Base-by-base conservation (phyloP, 495 filamentous ascomycete genomes). In the Lophium mytilinum region DNA sequence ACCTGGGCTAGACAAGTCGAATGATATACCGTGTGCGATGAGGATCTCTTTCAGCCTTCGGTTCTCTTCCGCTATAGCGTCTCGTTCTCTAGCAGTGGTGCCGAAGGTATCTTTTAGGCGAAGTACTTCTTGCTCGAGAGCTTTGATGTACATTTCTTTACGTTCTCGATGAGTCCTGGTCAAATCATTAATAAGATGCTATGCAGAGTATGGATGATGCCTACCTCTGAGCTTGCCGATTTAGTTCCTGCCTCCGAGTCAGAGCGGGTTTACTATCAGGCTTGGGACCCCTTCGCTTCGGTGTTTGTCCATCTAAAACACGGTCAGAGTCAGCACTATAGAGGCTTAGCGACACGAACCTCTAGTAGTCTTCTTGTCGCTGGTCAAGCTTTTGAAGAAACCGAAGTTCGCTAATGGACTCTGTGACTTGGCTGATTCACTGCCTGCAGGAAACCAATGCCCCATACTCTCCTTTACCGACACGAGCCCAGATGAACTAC, bases 181-280 rank as follows among this genome's bases (percentile, higher is more conserved):
- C 60, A 48, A 46, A 11, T 7, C 2, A 11, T 62, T 55, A 46
- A 42, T 47, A 40, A 58, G 36, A 17, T 45, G 11, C 49, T 7
- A 47, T 35, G 15, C 12, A 52, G 18, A 15, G 33, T 18, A 35
- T 19, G 14, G 46, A 15, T 10, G 30, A 35, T 56, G 67, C 24
- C 64, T 83, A 93, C 91, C 92, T 85, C 71, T 98, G 93, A 30
- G 93, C 93, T 74, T 96, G 91, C 53, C 93, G 81, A 68, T 98
- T 98, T 47, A 96, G 72, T 67, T 98, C 93, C 66, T 98, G 93
- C 47, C 91, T 80, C 39, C 92, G 78, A n/a, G 91, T 98, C 62
- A 94, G 72, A 47, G 93, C 90, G 4, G 93, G 93, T 64, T 95
- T 96, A 74, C 88, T 94, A 69, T 97, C 93, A 24, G 93, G 93